phyloP scores from a whole-genome alignment of 371 early-diverging fungal species.

The Nematocida parisii region DNA sequence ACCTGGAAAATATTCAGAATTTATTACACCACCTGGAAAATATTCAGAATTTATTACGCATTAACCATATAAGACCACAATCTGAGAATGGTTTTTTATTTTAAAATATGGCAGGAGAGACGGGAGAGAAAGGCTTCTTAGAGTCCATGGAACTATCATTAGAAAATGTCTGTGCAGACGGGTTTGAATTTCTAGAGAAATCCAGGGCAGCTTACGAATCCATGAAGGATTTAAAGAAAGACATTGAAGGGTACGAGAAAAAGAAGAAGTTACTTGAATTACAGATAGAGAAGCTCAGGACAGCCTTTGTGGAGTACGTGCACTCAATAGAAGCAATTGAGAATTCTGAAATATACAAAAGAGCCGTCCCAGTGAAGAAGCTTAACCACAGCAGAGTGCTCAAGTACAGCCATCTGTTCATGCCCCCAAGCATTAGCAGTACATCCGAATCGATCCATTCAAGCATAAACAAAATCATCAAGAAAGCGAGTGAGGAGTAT shows the following conservation, averaged over 20 bases:
- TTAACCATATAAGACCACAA: too few species aligned
- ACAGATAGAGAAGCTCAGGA: constrained; percentile 36
- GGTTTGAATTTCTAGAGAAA: constrained; percentile 21
- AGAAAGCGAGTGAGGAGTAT: constrained; percentile 42
- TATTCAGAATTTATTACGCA: too few species aligned
- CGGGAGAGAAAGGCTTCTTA: neutral
- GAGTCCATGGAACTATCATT: neutral
- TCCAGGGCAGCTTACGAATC: constrained; percentile 24
- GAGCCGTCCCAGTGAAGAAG: constrained; percentile 3
- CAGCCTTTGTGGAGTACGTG: constrained; percentile 29
- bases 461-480: neutral
- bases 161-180: constrained; percentile 20
- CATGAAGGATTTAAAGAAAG: constrained; percentile 37
- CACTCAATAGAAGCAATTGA: constrained; percentile 50
- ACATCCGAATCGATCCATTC: neutral
- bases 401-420: constrained; percentile 39
- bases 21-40: too few species aligned
- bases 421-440: constrained; percentile 14
- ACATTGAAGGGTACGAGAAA: constrained; percentile 28
- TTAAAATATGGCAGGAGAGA: neutral
- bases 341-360: constrained; percentile 29
- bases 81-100: constrained; percentile 22
- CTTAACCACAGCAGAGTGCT: constrained; percentile 50
- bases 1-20: too few species aligned
- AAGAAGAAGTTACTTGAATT: constrained; percentile 41